These are phyloP conservation scores for Piloderma croceum DNA, from an alignment of 768 basidiomycete genomes.

Conservation along the genomic window DNA sequence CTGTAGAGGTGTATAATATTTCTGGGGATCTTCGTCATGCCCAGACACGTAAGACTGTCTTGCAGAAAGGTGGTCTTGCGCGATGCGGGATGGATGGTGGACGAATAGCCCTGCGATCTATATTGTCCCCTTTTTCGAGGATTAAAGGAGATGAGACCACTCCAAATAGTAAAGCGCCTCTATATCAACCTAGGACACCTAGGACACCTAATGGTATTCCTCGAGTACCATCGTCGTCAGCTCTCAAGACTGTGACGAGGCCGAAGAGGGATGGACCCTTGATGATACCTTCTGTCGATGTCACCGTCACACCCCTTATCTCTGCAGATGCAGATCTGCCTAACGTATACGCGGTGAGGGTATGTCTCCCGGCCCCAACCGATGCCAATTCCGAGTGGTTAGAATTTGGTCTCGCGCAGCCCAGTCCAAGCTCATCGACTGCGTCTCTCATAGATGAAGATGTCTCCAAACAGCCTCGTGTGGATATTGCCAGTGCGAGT, in stretches of 20 bases:
- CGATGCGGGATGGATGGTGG: conserved; percentile 60
- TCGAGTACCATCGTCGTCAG: conserved; percentile 6
- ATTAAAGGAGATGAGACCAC: conserved; percentile 10
- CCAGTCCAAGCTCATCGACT: conserved; percentile 17
- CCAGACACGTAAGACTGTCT: conserved; percentile 57
- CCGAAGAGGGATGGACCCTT: conserved; percentile 48
- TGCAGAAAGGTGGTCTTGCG: conserved; percentile 54
- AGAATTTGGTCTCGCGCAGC: conserved; percentile 65
- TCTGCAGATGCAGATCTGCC: conserved; percentile 24
- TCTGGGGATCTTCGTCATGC: conserved; percentile 53
- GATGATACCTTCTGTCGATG: conserved; percentile 56
- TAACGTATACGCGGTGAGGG: conserved; percentile 53
- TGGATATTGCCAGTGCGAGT: conserved; percentile 55
- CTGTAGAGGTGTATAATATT: conserved; percentile 59
- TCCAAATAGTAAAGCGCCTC: conserved; percentile 16
- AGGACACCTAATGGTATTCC: conserved; percentile 17
- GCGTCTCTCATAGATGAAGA: conserved; percentile 8
- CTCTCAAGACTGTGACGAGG: conserved; percentile 22
- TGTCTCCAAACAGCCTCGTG: conserved; percentile 31
- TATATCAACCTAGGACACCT: no score
- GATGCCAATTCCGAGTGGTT: conserved; percentile 65
- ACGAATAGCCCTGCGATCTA: conserved; percentile 48
- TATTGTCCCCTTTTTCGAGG: conserved; percentile 19
- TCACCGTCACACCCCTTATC: conserved; percentile 48
- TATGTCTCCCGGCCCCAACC: conserved; percentile 50